A percentile compares a stretch with the other conserved stretches of the same genome.
These are phyloP conservation scores for Ustilago crameri DNA, from an alignment of 1,284 basidiomycete species.

Conservation along the genomic window DNA sequence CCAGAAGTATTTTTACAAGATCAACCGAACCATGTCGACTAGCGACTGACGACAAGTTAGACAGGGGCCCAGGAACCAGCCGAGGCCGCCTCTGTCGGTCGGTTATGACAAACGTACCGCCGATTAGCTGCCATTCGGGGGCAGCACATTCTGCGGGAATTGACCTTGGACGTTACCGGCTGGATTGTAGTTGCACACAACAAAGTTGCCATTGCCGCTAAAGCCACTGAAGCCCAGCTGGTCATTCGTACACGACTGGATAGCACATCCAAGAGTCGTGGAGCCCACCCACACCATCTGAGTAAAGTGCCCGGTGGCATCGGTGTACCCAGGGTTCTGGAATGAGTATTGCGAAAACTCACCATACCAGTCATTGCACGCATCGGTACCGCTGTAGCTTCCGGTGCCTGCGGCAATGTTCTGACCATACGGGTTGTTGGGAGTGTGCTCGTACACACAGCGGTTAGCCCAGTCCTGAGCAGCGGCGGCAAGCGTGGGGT, in stretches of 20 bases:
- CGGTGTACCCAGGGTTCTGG: constrained; percentile 22
- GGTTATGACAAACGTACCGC: not conserved
- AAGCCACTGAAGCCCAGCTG: constrained; percentile 20
- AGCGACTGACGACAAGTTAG: not conserved
- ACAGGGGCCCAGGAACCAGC: not conserved
- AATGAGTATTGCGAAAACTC: constrained; percentile 36
- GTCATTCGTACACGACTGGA: constrained; percentile 17
- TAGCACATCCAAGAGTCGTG: constrained; percentile 37
- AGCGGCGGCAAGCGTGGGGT: constrained; percentile 26
- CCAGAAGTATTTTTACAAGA: too few relatives aligned
- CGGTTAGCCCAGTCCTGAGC: constrained; percentile 26
- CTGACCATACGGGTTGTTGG: constrained; percentile 51
- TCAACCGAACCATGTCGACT: too few relatives aligned
- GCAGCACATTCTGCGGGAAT: constrained; percentile 34
- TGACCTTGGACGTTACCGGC: constrained; percentile 42
- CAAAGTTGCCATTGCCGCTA: constrained; percentile 9
- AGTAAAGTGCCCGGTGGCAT: constrained; percentile 51
- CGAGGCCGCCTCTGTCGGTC: not conserved
- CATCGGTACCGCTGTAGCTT: constrained; percentile 21
- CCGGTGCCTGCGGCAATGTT: constrained; percentile 44
- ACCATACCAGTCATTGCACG: constrained; percentile 46
- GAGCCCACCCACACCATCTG: constrained; percentile 52
- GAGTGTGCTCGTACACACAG: constrained; percentile 45
- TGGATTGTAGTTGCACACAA: constrained; percentile 51
- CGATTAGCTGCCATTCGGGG: constrained; percentile 1